These are phyloP conservation scores for Chlorociboria aeruginascens DNA, from an alignment of 495 filamentous ascomycete species.

Conservation along the genomic window DNA sequence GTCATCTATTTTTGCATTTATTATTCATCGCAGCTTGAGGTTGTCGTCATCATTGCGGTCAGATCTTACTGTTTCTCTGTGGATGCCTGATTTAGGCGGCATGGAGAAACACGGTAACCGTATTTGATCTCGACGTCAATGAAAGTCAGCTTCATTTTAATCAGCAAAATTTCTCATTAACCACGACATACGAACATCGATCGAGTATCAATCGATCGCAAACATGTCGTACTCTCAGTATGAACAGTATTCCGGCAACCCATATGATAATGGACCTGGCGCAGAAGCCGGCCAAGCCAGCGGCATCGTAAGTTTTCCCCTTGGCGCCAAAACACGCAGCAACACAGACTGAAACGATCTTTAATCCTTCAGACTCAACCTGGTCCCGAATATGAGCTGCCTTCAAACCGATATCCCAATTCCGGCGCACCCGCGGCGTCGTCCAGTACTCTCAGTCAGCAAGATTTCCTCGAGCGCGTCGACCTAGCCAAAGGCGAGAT, in stretches of 20 bases:
- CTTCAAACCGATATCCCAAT: constrained; percentile 13
- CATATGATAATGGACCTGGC: constrained; percentile 22
- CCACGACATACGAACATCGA: background rate
- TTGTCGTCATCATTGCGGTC: too few species aligned
- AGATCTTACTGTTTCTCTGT: too few species aligned
- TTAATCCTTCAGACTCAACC: background rate
- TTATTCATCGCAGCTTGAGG: too few species aligned
- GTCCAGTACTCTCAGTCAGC: constrained; percentile 30
- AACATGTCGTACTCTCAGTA: constrained; percentile 22
- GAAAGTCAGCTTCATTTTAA: background rate
- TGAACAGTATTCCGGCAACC: constrained; percentile 29
- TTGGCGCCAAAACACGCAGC: background rate
- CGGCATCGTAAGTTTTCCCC: background rate
- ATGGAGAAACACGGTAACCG: background rate
- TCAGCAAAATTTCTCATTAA: background rate
- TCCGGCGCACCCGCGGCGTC: constrained; percentile 8
- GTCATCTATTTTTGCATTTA: too few species aligned
- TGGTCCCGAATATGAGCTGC: constrained; percentile 14
- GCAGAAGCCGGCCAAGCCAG: constrained; percentile 13
- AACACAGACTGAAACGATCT: background rate
- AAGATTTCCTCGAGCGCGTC: constrained; percentile 50
- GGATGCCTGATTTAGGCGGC: too few species aligned
- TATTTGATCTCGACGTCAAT: background rate
- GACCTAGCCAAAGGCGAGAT: constrained; percentile 46
- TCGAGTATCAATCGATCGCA: constrained; percentile 12